Conservation (phyloP, 176 grass and related monocot genomes). For the Ananas comosus region DNA sequence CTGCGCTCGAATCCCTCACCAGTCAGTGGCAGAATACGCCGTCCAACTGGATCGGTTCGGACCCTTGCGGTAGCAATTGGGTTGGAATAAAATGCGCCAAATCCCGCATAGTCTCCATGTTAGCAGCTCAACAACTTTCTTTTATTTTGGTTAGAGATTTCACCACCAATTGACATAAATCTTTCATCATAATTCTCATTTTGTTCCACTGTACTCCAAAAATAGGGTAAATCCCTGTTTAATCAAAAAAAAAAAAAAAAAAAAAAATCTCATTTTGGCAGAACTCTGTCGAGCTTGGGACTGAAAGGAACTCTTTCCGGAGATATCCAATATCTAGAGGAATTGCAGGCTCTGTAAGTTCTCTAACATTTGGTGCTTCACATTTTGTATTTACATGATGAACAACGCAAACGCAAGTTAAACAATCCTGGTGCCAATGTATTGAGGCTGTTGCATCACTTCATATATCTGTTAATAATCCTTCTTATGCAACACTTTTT, state of each 20-base stretch:
- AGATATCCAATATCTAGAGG: constrained; percentile 50
- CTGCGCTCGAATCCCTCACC: constrained; percentile 31
- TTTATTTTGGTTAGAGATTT: neutral
- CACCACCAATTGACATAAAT: neutral
- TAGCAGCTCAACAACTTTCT: constrained; percentile 20
- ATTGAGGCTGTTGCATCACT: neutral
- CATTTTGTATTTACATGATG: neutral
- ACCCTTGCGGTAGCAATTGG: constrained; percentile 71
- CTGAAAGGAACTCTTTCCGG: constrained; percentile 56
- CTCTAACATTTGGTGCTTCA: constrained; percentile 3
- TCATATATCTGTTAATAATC: neutral
- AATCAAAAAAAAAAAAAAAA: too few relatives aligned
- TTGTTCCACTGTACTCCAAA: too few relatives aligned
- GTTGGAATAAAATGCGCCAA: constrained; percentile 35
- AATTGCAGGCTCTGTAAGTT: constrained; percentile 42
- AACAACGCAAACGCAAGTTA: too few relatives aligned
- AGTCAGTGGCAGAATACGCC: constrained; percentile 32
- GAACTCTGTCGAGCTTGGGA: constrained; percentile 59
- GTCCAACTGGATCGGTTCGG: constrained; percentile 61
- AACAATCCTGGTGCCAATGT: neutral
- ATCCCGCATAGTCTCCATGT: constrained; percentile 28
- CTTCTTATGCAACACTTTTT: neutral
- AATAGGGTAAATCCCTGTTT: too few relatives aligned
- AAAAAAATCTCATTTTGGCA: too few relatives aligned
- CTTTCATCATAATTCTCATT: neutral